Base-by-base conservation (phyloP, 176 grass and related monocot genomes). In the Poa annua region DNA sequence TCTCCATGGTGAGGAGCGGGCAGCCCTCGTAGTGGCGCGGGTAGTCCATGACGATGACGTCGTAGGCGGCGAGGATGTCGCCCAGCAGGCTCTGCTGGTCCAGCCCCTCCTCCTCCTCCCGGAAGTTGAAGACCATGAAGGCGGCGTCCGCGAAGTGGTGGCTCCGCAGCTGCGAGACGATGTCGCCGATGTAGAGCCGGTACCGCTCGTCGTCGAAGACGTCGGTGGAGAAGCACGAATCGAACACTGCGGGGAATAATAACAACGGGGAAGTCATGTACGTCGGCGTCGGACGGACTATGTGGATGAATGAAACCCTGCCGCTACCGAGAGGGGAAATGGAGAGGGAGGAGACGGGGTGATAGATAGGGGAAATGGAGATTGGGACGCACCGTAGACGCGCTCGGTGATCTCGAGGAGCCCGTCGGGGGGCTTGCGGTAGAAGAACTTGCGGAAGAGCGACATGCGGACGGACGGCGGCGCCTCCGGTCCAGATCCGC, bases 81-180 rank as follows among this genome's bases (percentile, higher is more conserved):
- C 89, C 81, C 64, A 96, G 83, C 70, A 88, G 81, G 85, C 96
- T 99, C 78, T 89, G 91, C 80, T 89, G 91, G 56, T 33, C 75
- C 73, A 92, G 89, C 52, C 96, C 89, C 13, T 89, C 89, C 8
- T 89, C 91, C 47, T 92, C 92, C 47, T 92, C 92, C 8, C 93
- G 88, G 86, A 99, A 99, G 56, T 99, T 98, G 85, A 99, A 99
- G 52, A 96, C 96, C 96, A 99, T 96, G 90, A 99, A 95, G 34
- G 89, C 86, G 66, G 93, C 96, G 74, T 93, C 96, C 45, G 93
- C 77, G 24, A 96, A 99, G 42, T 96, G 93, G 42, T 96, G 93
- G 56, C 88, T 90, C 41, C 79, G 87, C 38, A 99, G 96, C 54
- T 99, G 96, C 3, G 71, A 33, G 22, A 93, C 83, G 85, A 99